These are phyloP conservation scores for Colletotrichum tropicicola DNA, from an alignment of 2,329 filamentous ascomycete species.

Conservation along the genomic window DNA sequence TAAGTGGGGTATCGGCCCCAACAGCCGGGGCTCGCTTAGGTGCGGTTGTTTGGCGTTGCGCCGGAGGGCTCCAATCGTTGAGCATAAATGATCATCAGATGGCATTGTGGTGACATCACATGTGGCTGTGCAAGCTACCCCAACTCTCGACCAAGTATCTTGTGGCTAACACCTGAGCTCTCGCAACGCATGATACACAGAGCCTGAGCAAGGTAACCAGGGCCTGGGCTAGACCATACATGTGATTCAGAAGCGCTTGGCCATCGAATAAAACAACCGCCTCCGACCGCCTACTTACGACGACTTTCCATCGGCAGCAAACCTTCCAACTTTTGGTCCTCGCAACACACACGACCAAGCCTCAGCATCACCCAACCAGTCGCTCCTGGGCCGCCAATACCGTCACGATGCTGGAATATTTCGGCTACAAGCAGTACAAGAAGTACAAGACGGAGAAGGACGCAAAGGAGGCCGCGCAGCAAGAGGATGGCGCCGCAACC, in stretches of 20 bases:
- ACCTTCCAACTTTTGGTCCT: not conserved
- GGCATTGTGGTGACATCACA: slow-evolving; percentile 29
- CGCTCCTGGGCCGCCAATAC: not conserved
- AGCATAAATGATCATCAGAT: slow-evolving; percentile 15
- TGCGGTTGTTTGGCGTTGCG: slow-evolving; percentile 12
- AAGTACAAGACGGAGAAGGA: slow-evolving; percentile 64
- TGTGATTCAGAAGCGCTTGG: slow-evolving; percentile 29
- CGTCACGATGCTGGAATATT: slow-evolving; percentile 67
- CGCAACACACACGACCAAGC: not conserved
- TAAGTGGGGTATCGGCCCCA: slow-evolving; percentile 3
- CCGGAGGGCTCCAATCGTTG: slow-evolving; percentile 27
- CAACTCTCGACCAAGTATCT: slow-evolving; percentile 8
- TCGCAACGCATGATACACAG: not conserved
- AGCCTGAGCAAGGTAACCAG: not conserved
- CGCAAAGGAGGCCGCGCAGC: slow-evolving; percentile 37
- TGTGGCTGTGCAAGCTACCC: slow-evolving; percentile 32
- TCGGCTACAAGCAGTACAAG: slow-evolving; percentile 70
- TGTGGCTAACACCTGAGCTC: slow-evolving; percentile 17
- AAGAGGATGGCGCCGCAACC: slow-evolving; percentile 22
- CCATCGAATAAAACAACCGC: slow-evolving; percentile 23
- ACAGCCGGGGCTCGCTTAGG: slow-evolving; percentile 21
- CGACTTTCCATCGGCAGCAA: not conserved
- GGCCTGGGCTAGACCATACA: slow-evolving; percentile 10
- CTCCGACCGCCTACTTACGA: not conserved
- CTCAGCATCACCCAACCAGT: not conserved